Base-by-base conservation (phyloP, 2,329 filamentous ascomycete species). In the Tympanopsis confertula region DNA sequence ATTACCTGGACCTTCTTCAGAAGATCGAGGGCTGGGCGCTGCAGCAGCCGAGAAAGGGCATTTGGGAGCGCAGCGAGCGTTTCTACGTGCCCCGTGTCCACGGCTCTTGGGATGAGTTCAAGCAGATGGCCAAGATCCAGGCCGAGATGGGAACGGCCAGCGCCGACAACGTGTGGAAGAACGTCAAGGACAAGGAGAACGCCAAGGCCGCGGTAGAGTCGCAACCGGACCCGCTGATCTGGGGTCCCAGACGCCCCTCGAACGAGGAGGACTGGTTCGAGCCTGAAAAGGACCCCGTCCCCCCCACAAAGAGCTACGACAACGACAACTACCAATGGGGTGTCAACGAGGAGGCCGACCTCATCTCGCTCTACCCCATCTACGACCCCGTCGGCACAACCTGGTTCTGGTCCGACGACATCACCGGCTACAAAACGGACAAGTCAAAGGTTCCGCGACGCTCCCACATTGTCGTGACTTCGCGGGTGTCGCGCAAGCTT, bases 351-450 rank as follows among this genome's bases (percentile, higher is more conserved):
- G 83, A 93, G 41, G 87, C 89, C 10, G 89, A 96, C 56, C 74
- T 93, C 47, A 89, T 96, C 52, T 86, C 87, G 0, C 77, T 96
- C 43, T 91, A 88, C 52, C 89, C 89, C 7, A 78, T 96, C 44
- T 96, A 89, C 60, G 83, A 96, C 52, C 88, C 89, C 0, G 79
- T 86, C 26, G 78, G 82, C 42, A 95, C 88, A 1, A 85, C 76
- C 1, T 96, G 89, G 89, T 63, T 81, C 14, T 77, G 89, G 4
- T 69, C 71, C 19, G 81, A 89, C 39, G 83, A 94, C 53, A 86
- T 94, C 47, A 93, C 86, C 0, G 83, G 86, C 5, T 87, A 86
- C 57, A 86, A 91, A 59, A 71, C 69, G 39, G 69, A 70, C 29
- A 65, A 69, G 14, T 65, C 40, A 61, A 66, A 32, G 66, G 68